Evolutionary conservation across 495 filamentous ascomycete genomes (phyloP), one percentile per base, ranked within the genome.

Genomic region (Penicillium dipodomyicola): DNA sequence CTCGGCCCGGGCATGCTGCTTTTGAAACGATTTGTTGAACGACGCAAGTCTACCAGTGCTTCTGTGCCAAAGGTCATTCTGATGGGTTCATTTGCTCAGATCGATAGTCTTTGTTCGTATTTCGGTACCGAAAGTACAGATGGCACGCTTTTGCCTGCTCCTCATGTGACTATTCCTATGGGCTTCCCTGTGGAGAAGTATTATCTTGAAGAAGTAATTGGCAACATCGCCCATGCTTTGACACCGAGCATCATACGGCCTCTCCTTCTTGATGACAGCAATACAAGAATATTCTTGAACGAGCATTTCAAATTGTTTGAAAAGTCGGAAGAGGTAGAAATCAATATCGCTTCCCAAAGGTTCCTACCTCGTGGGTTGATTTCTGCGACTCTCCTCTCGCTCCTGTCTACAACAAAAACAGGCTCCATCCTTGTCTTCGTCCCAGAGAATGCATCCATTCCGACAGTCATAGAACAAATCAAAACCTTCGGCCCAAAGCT

Each of bases 41-140:
- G 11, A 30, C 29, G 29, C 29, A 30, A 30, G 29, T 30, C 29
- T 30, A 30, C 9, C 29, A 9, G 29, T 30, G 29, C 29, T 10
- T 30, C 8, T 30, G 29, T 30, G 9, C 29, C 29, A 10, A 30
- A 30, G 9, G 29, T 30, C 29, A 30, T 30, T 30, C 9, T 30
- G 29, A 30, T 30, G 29, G 29, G 29, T 9, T 84, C 83, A 14
- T 84, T 84, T 3, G 67, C 84, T 57, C 74, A 84, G 58, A 74
- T 79, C 10, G 72, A 81, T 40, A 71, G 82, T 5, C 83, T 86
- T 59, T 69, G 82, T 2, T 68, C 72, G 4, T 86, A 86, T 57
- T 85, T 86, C 60, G 44, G 56, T 25, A 66, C 67, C 45, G 60
- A 57, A 37, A 59, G 62, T 62, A 72, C 33, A 70, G 72, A 30